Conservation (phyloP, 495 filamentous ascomycete genomes). For the Lasiosphaeris hirsuta region DNA sequence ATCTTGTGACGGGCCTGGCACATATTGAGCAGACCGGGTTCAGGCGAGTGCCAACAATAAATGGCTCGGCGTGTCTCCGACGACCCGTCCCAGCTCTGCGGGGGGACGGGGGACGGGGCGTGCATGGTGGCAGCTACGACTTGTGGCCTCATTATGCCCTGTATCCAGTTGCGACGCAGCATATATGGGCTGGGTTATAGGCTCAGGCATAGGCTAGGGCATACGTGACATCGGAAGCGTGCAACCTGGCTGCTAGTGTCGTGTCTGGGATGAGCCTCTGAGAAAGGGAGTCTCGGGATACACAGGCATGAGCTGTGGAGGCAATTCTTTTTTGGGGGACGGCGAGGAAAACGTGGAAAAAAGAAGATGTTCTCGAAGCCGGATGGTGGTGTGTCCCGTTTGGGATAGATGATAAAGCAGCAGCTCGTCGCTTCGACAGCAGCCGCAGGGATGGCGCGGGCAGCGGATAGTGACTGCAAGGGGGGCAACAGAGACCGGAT, state of each 20-base stretch:
- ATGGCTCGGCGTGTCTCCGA: slow-evolving; percentile 10
- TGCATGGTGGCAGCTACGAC: background rate
- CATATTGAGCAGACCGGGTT: slow-evolving; percentile 20
- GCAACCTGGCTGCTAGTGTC: background rate
- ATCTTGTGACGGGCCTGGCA: background rate
- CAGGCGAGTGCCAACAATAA: slow-evolving; percentile 5
- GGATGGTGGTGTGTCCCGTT: slow-evolving; percentile 12
- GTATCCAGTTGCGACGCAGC: too few species aligned
- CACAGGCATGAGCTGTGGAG: background rate
- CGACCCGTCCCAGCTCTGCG: background rate
- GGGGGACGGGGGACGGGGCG: background rate
- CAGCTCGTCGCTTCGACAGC: background rate
- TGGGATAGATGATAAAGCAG: slow-evolving; percentile 19
- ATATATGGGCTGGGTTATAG: too few species aligned
- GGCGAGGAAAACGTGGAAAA: background rate
- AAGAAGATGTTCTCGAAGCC: slow-evolving; percentile 15
- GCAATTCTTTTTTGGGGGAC: background rate
- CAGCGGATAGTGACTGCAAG: slow-evolving; percentile 1
- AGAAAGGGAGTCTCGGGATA: slow-evolving; percentile 2
- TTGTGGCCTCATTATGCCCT: background rate
- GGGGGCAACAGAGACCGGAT: background rate
- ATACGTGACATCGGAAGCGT: background rate
- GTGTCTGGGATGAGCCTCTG: slow-evolving; percentile 2
- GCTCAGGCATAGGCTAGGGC: background rate
- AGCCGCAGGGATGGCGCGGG: background rate